Percentiles rank a stretch among this genome's conserved stretches.
Conservation (phyloP, 2,329 filamentous ascomycete genomes). For the Colletotrichum destructivum region DNA sequence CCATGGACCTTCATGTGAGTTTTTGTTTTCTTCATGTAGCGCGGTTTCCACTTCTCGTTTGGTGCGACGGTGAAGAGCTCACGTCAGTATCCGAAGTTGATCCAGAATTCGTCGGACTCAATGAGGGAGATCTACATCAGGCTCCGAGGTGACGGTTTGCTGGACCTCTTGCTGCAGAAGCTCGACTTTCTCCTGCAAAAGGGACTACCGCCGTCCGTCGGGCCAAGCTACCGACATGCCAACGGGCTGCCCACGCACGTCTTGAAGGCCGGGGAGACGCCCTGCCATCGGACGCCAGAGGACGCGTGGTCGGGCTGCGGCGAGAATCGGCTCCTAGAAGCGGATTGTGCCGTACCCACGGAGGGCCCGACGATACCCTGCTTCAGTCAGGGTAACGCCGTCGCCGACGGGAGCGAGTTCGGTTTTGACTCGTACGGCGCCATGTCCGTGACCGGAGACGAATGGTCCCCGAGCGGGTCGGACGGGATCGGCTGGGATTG, state of each 20-base stretch:
- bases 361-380: neutral
- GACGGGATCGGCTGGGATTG: conserved; percentile 36
- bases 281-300: neutral
- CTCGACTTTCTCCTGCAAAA: conserved; percentile 16
- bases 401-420: neutral
- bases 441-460: conserved; percentile 13
- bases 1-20: conserved; percentile 35
- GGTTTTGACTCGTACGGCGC: conserved; percentile 13
- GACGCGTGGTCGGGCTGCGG: neutral
- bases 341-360: neutral
- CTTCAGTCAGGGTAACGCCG: neutral
- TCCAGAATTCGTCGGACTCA: conserved; percentile 14
- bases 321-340: neutral
- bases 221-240: neutral
- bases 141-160: neutral
- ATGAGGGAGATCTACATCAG: conserved; percentile 27
- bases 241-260: neutral
- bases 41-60: too few relatives aligned
- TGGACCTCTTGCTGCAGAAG: conserved; percentile 29
- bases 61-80: neutral
- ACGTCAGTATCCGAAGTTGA: neutral
- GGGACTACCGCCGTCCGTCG: neutral
- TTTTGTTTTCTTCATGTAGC: too few relatives aligned
- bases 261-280: neutral
- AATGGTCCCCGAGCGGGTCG: conserved; percentile 31